phyloP scores from a whole-genome alignment of 768 basidiomycete genomes.

The Lactifluus piperatus region DNA sequence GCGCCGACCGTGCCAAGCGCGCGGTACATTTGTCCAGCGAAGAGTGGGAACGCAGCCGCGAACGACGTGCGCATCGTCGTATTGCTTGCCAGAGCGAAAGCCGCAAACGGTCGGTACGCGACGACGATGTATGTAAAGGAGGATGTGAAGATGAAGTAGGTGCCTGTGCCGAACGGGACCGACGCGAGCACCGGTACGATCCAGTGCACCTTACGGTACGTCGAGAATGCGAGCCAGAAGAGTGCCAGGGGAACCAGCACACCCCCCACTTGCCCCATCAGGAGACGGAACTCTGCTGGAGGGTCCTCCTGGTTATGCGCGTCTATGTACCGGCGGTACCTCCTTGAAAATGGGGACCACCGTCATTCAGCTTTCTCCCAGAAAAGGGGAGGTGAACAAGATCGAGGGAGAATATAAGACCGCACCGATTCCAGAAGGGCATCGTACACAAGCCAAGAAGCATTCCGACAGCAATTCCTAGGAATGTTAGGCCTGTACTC shows the following conservation, averaged over 20 bases:
- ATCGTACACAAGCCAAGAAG: conserved; percentile 31
- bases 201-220: conserved; percentile 39
- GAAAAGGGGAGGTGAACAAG: neutral
- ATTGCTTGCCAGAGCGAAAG: conserved; percentile 65
- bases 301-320: conserved; percentile 36
- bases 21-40: conserved; percentile 32
- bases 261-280: conserved; percentile 62
- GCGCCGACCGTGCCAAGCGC: conserved; percentile 31
- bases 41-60: conserved; percentile 35
- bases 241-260: conserved; percentile 52
- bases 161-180: conserved; percentile 44
- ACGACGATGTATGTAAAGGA: conserved; percentile 54
- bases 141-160: conserved; percentile 56
- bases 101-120: conserved; percentile 42
- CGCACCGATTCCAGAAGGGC: conserved; percentile 38
- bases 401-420: neutral
- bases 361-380: neutral
- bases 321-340: conserved; percentile 30
- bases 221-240: conserved; percentile 50
- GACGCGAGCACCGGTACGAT: conserved; percentile 39
- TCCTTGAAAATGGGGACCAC: conserved; percentile 23
- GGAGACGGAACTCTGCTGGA: conserved; percentile 57
- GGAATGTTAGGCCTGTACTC: conserved; percentile 38
- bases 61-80: conserved; percentile 34
- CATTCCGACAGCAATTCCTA: conserved; percentile 45